Evolutionary conservation across 2,329 filamentous ascomycete species (phyloP).

Genomic region (Epichloe festucae): DNA sequence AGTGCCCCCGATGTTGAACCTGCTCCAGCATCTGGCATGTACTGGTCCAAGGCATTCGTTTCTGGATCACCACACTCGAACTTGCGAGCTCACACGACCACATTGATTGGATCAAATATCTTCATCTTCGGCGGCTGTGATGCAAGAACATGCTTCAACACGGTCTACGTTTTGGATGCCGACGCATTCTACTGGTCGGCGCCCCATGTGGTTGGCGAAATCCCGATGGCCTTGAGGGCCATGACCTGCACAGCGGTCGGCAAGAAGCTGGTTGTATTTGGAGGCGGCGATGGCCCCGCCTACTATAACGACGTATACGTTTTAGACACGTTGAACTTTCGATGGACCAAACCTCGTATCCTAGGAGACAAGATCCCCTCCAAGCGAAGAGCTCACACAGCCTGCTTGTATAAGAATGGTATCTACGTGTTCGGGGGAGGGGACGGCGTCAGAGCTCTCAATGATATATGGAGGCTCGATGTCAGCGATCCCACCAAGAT

Average conservation of each 20-base stretch:
- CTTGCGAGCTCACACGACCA: slow-evolving; percentile 53
- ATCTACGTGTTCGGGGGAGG: slow-evolving; percentile 60
- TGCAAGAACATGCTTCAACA: slow-evolving; percentile 53
- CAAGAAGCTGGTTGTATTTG: slow-evolving; percentile 58
- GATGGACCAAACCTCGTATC: slow-evolving; percentile 51
- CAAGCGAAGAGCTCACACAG: slow-evolving; percentile 53
- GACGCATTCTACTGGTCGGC: slow-evolving; percentile 58
- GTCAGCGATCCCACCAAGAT: slow-evolving; percentile 54
- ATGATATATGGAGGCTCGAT: slow-evolving; percentile 61
- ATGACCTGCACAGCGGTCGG: slow-evolving; percentile 62
- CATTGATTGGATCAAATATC: slow-evolving; percentile 52
- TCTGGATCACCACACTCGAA: slow-evolving; percentile 49
- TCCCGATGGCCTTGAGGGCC: slow-evolving; percentile 51
- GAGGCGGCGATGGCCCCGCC: slow-evolving; percentile 54
- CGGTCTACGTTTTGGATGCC: slow-evolving; percentile 55
- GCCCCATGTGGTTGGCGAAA: slow-evolving; percentile 51
- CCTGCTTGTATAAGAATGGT: slow-evolving; percentile 58
- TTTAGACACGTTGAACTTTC: slow-evolving; percentile 56
- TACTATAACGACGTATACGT: slow-evolving; percentile 65
- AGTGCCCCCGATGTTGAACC: slow-evolving; percentile 46
- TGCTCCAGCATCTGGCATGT: slow-evolving; percentile 58
- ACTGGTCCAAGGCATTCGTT: slow-evolving; percentile 54
- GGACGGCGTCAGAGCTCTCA: slow-evolving; percentile 55
- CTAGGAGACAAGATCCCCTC: slow-evolving; percentile 45
- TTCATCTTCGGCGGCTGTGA: slow-evolving; percentile 60